Evolutionary conservation across 2,329 filamentous ascomycete species (phyloP), one percentile per base, ranked within the genome.

Genomic region (Fusarium sp.): DNA sequence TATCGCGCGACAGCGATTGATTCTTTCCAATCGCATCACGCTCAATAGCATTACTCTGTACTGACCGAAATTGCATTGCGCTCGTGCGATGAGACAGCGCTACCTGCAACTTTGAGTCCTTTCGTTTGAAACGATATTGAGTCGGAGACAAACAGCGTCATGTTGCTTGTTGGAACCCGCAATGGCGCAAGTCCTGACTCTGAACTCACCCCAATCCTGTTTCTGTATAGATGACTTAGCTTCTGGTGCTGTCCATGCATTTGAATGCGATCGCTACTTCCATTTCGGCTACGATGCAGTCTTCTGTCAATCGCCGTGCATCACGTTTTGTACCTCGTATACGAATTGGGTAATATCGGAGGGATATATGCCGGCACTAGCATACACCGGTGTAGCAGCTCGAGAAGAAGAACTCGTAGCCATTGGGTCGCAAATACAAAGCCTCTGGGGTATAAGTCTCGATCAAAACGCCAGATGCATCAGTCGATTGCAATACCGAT

Each of bases 231-330:
- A n/a, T n/a, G n/a, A n/a, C n/a, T n/a, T n/a, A n/a, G n/a, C n/a
- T n/a, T n/a, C n/a, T n/a, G n/a, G n/a, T n/a, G n/a, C n/a, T n/a
- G n/a, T n/a, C n/a, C n/a, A n/a, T n/a, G n/a, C n/a, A n/a, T n/a
- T n/a, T n/a, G n/a, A n/a, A n/a, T n/a, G n/a, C 16, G 5, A 37
- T 12, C 18, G 3, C 34, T n/a, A 37, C 34, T 37, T n/a, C 10
- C 10, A 12, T n/a, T 1, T n/a, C 0, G 18, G 18, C 10, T n/a
- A 4, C 18, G 18, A 37, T n/a, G n/a, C n/a, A n/a, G n/a, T n/a
- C n/a, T n/a, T n/a, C n/a, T n/a, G n/a, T n/a, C n/a, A n/a, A n/a
- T n/a, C n/a, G n/a, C n/a, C n/a, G n/a, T n/a, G n/a, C n/a, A n/a
- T n/a, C n/a, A n/a, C n/a, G n/a, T n/a, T n/a, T n/a, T n/a, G n/a